Evolutionary conservation across 1,284 basidiomycete species (phyloP).

Genomic region (Moesziomyces sp.): DNA sequence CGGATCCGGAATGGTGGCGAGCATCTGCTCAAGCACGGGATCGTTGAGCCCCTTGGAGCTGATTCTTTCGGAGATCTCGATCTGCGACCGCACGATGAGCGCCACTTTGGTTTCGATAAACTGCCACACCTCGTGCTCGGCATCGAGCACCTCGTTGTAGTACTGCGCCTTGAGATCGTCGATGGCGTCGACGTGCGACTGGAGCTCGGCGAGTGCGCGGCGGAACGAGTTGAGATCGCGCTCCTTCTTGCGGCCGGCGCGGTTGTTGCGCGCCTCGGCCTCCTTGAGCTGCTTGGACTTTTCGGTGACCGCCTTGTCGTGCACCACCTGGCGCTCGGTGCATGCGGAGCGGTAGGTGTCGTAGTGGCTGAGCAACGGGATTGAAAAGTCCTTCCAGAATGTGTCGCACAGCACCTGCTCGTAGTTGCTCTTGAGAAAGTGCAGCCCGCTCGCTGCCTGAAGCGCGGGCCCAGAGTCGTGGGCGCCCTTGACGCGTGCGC

Average conservation of each 20-base stretch:
- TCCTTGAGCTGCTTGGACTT: conserved; percentile 85
- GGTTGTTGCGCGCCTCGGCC: conserved; percentile 89
- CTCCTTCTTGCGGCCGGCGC: conserved; percentile 75
- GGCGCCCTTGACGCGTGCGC: conserved; percentile 63
- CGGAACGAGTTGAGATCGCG: conserved; percentile 70
- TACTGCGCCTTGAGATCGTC: conserved; percentile 82
- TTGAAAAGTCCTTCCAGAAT: conserved; percentile 88
- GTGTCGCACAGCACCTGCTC: conserved; percentile 89
- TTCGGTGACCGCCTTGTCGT: conserved; percentile 71
- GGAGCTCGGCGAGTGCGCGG: conserved; percentile 73
- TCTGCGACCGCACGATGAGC: conserved; percentile 57
- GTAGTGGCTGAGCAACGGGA: conserved; percentile 83
- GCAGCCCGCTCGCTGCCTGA: conserved; percentile 74
- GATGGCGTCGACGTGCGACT: conserved; percentile 86
- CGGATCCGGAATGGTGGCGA: conserved; percentile 88
- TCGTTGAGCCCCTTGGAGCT: conserved; percentile 87
- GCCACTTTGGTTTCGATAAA: conserved; percentile 75
- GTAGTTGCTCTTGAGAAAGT: conserved; percentile 91
- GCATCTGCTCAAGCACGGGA: conserved; percentile 87
- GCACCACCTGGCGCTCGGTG: conserved; percentile 68
- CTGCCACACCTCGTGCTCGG: conserved; percentile 93
- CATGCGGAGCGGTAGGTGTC: conserved; percentile 82
- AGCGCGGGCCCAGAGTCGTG: conserved; percentile 56
- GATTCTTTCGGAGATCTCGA: conserved; percentile 74
- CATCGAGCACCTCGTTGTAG: conserved; percentile 86